Evolutionary conservation across 176 grass and related monocot genomes (phyloP).

Genomic region (Chloris gayana): DNA sequence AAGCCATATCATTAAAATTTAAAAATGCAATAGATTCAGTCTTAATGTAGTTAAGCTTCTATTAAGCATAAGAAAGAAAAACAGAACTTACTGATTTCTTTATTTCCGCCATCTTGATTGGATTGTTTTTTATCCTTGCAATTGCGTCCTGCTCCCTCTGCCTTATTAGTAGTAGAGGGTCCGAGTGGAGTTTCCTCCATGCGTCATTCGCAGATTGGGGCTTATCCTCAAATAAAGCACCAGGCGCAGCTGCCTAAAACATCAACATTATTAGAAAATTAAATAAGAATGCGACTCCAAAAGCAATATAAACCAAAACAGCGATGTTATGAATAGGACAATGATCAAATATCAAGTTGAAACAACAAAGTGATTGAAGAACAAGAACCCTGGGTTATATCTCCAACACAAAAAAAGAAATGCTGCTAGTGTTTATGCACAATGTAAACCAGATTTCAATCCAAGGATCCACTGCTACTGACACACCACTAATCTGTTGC

Average conservation of each 20-base stretch:
- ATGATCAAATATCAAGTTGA: neutral
- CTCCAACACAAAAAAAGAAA: neutral
- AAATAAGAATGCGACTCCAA: conserved; percentile 10
- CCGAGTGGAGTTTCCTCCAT: conserved; percentile 95
- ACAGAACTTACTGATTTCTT: conserved; percentile 86
- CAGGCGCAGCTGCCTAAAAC: conserved; percentile 58
- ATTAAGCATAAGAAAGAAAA: neutral
- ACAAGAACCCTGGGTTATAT: neutral
- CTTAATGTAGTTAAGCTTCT: neutral
- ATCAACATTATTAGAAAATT: neutral
- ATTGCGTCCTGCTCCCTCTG: conserved; percentile 89
- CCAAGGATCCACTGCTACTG: neutral
- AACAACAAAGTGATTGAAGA: neutral
- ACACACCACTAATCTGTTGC: neutral
- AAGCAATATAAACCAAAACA: neutral
- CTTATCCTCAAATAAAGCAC: conserved; percentile 94
- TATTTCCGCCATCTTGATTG: conserved; percentile 95
- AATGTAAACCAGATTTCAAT: neutral
- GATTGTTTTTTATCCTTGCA: conserved; percentile 96
- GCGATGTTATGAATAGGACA: neutral
- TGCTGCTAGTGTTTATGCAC: neutral
- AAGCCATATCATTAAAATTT: neutral
- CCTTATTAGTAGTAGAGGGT: conserved; percentile 94
- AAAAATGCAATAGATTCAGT: neutral
- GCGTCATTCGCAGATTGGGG: conserved; percentile 93